Evolutionary conservation across 2,329 filamentous ascomycete species (phyloP).

Genomic region (Beauveria asiatica): DNA sequence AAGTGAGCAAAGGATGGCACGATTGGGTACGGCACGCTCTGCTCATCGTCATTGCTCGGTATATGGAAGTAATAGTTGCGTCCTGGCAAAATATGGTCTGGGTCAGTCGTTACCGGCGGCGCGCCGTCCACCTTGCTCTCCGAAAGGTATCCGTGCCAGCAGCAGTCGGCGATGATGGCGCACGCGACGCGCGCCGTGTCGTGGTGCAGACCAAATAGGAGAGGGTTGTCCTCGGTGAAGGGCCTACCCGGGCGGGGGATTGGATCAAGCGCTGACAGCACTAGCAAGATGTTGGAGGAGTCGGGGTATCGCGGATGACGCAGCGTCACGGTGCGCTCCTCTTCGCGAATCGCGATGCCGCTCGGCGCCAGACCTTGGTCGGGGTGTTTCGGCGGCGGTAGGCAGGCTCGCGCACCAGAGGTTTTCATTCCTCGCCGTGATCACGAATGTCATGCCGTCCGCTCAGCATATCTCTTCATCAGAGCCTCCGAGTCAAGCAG

Average conservation of each 20-base stretch:
- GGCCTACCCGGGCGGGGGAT: not conserved
- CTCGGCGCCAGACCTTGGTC: not conserved
- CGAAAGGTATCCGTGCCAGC: not conserved
- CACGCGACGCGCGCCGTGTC: not conserved
- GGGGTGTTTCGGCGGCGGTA: not conserved
- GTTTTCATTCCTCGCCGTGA: not conserved
- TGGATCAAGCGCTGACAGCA: not conserved
- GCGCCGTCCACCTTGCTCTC: not conserved
- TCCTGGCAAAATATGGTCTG: not conserved
- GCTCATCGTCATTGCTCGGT: not conserved
- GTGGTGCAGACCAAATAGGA: not conserved
- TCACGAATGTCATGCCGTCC: not conserved
- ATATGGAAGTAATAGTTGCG: not conserved
- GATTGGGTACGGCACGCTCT: not conserved
- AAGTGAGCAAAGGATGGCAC: not conserved
- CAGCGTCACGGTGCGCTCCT: not conserved
- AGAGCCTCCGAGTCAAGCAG: too few species aligned
- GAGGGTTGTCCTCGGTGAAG: not conserved
- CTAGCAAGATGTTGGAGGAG: not conserved
- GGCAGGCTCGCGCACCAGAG: not conserved
- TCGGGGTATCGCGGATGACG: not conserved
- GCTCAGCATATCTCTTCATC: too few species aligned
- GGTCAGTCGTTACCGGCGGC: not conserved
- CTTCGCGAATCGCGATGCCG: not conserved
- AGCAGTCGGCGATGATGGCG: conserved; percentile 1